These are phyloP conservation scores for Aspergillus carlsbadensis DNA, from an alignment of 495 filamentous ascomycete genomes.

Conservation along the genomic window DNA sequence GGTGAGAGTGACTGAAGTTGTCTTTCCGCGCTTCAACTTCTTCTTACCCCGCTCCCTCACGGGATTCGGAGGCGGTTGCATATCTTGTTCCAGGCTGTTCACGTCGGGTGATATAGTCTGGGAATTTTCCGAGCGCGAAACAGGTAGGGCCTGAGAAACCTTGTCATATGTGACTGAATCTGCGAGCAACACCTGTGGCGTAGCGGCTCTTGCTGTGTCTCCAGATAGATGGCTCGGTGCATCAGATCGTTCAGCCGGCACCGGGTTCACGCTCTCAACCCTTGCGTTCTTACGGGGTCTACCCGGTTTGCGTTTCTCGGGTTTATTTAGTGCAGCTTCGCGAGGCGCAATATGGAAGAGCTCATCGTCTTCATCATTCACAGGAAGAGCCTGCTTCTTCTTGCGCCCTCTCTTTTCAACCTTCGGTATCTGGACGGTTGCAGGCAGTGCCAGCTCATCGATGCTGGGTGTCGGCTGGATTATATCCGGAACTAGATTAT, in stretches of 20 bases:
- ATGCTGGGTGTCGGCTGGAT: slow-evolving; percentile 25
- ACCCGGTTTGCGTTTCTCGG: slow-evolving; percentile 26
- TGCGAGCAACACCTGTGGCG: no score
- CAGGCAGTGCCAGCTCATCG: slow-evolving; percentile 34
- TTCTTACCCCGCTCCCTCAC: slow-evolving; percentile 37
- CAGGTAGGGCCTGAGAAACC: neutral
- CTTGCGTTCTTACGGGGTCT: slow-evolving; percentile 22
- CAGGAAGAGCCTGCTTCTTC: slow-evolving; percentile 30
- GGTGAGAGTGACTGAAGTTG: slow-evolving; percentile 28
- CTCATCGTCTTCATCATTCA: slow-evolving; percentile 34
- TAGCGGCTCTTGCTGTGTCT: neutral
- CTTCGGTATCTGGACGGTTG: slow-evolving; percentile 20
- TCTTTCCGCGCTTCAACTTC: slow-evolving; percentile 40
- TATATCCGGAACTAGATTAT: slow-evolving; percentile 15
- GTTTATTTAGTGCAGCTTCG: neutral
- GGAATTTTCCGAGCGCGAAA: neutral
- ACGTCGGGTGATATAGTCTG: neutral
- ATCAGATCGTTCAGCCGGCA: neutral
- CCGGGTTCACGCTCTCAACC: neutral
- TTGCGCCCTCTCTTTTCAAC: slow-evolving; percentile 35
- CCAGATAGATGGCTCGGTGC: neutral
- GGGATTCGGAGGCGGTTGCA: neutral
- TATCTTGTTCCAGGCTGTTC: neutral
- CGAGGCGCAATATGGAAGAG: slow-evolving; percentile 17
- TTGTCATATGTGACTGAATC: neutral